A percentile compares a stretch with the other conserved stretches of the same genome.
phyloP scores from a whole-genome alignment of 495 filamentous ascomycete species.

The Pyrenula massariospora region DNA sequence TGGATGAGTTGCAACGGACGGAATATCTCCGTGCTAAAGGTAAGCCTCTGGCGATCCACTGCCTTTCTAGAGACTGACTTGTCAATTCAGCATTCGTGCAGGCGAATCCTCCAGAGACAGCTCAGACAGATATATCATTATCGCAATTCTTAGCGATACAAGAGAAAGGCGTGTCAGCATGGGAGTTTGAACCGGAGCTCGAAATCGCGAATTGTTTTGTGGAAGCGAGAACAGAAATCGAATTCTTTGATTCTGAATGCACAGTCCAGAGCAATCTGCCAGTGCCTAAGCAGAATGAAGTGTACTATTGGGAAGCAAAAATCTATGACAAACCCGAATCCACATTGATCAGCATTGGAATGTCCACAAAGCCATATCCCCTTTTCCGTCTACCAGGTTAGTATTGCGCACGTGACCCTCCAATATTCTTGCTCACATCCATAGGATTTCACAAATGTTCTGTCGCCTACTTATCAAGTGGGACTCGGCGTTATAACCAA shows the following conservation, averaged over 20 bases:
- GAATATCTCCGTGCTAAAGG: conserved; percentile 96
- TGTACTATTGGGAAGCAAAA: conserved; percentile 99
- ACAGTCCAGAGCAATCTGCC: conserved; percentile 95
- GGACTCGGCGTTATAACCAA: conserved; percentile 80
- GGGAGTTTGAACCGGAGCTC: conserved; percentile 96
- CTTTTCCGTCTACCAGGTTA: conserved; percentile 86
- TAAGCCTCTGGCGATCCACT: conserved; percentile 25
- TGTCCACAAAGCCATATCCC: conserved; percentile 94
- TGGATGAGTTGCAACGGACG: conserved; percentile 84
- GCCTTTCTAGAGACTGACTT: neutral
- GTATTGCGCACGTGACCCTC: conserved; percentile 6
- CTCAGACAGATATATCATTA: conserved; percentile 91
- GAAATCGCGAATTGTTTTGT: conserved; percentile 99
- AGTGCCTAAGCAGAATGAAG: conserved; percentile 96
- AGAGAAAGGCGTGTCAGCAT: conserved; percentile 96
- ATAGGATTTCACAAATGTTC: conserved; percentile 84
- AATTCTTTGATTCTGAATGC: conserved; percentile 96
- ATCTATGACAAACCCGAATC: conserved; percentile 92
- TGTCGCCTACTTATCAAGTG: conserved; percentile 78
- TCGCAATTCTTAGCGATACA: conserved; percentile 97
- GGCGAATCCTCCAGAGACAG: conserved; percentile 88
- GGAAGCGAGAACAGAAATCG: conserved; percentile 88
- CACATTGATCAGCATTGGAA: conserved; percentile 74
- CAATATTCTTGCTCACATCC: neutral
- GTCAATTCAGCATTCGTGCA: conserved; percentile 69